Percentiles rank a stretch among this genome's conserved stretches.
These are phyloP conservation scores for Capronia epimyces DNA, from an alignment of 2,329 filamentous ascomycete species.

Conservation along the genomic window DNA sequence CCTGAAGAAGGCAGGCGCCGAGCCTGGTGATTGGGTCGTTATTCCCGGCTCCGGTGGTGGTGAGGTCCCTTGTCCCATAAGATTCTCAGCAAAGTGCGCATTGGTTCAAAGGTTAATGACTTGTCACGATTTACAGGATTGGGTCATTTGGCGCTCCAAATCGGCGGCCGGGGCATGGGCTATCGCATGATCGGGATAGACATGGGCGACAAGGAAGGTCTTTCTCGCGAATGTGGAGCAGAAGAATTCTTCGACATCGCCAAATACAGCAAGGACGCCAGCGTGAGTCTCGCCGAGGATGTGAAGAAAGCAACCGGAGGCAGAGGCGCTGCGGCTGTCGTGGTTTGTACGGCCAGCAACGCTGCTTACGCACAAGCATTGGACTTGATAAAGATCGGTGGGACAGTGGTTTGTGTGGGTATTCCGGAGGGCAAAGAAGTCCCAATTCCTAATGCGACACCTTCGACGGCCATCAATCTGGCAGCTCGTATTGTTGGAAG, in stretches of 20 bases:
- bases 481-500: constrained; percentile 41
- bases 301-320: constrained; percentile 54
- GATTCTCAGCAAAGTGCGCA: constrained; percentile 46
- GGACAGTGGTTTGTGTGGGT: constrained; percentile 49
- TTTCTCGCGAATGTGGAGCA: constrained; percentile 55
- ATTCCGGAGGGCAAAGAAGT: constrained; percentile 44
- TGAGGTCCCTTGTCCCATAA: constrained; percentile 45
- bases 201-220: constrained; percentile 53
- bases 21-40: constrained; percentile 31
- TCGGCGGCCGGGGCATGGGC: constrained; percentile 54
- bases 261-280: constrained; percentile 41
- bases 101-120: constrained; percentile 35
- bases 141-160: constrained; percentile 57
- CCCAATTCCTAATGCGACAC: constrained; percentile 43
- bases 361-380: constrained; percentile 47
- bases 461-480: constrained; percentile 35
- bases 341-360: constrained; percentile 51
- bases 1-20: constrained; percentile 44
- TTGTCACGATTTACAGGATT: constrained; percentile 49
- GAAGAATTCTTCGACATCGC: constrained; percentile 62
- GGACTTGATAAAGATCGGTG: constrained; percentile 44
- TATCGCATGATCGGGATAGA: constrained; percentile 62
- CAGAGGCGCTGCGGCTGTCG: constrained; percentile 54
- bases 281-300: constrained; percentile 44
- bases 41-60: constrained; percentile 41